Conservation (phyloP, 768 basidiomycete species). For the Termitomyces sp. region DNA sequence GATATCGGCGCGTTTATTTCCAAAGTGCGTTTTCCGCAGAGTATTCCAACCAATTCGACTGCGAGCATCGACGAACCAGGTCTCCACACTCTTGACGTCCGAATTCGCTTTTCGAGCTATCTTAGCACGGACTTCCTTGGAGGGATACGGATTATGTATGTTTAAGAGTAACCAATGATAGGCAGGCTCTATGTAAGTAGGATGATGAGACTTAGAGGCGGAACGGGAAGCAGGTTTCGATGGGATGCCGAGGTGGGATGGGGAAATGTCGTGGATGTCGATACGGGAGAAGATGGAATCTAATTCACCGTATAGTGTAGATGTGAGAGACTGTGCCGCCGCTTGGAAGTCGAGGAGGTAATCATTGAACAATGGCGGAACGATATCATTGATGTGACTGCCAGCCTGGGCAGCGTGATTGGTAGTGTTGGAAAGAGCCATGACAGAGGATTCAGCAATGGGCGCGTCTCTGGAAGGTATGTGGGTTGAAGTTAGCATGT, state of each 20-base stretch:
- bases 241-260: background rate
- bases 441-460: background rate
- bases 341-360: conserved; percentile 4
- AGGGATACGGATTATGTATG: conserved; percentile 52
- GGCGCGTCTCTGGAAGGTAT: background rate
- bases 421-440: background rate
- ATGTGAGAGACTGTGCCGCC: conserved; percentile 1
- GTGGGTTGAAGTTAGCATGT: background rate
- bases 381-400: background rate
- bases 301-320: conserved; percentile 1
- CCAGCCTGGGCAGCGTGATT: background rate
- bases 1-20: conserved; percentile 29
- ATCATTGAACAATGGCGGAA: background rate
- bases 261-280: background rate
- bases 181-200: conserved; percentile 25
- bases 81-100: conserved; percentile 29
- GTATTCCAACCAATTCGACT: conserved; percentile 54
- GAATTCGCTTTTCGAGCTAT: conserved; percentile 24
- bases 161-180: conserved; percentile 43
- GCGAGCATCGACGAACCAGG: conserved; percentile 47
- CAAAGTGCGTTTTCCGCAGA: conserved; percentile 31
- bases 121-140: conserved; percentile 21
- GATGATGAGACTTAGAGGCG: background rate
- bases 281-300: conserved; percentile 5
- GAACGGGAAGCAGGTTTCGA: background rate